Conservation (phyloP, 1,139 yeast genomes). For the Starmera stellimalicola region DNA sequence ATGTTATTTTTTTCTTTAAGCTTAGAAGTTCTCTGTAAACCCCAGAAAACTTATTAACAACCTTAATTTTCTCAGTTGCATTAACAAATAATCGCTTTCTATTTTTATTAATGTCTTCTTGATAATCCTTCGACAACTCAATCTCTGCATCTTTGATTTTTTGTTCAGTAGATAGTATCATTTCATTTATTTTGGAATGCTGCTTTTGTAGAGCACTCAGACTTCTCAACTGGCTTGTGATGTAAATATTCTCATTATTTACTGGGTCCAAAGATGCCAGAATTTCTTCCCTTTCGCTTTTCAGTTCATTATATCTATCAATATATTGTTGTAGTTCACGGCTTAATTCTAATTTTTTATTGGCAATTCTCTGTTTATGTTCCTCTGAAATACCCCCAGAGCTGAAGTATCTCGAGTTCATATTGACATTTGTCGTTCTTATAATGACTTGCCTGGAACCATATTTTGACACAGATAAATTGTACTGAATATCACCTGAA, state of each 20-base stretch:
- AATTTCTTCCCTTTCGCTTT: constrained; percentile 14
- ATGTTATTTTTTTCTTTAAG: constrained; percentile 16
- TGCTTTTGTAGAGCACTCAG: constrained; percentile 12
- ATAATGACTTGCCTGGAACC: constrained; percentile 43
- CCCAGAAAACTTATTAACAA: constrained; percentile 19
- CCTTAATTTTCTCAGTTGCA: constrained; percentile 11
- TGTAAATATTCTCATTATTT: constrained; percentile 9
- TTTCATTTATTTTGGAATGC: constrained; percentile 13
- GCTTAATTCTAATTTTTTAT: constrained; percentile 5
- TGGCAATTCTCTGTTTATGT: constrained; percentile 9
- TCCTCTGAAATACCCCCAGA: constrained; percentile 25
- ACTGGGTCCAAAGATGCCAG: constrained; percentile 11
- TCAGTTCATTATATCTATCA: constrained; percentile 17
- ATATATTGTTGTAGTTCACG: constrained; percentile 12
- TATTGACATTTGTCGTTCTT: constrained; percentile 11
- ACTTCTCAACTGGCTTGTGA: constrained; percentile 12
- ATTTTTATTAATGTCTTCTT: constrained; percentile 8
- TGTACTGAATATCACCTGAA: constrained; percentile 46
- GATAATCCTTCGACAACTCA: constrained; percentile 12
- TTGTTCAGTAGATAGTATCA: constrained; percentile 20
- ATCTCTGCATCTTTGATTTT: constrained; percentile 20
- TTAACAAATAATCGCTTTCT: constrained; percentile 14
- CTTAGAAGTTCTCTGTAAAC: constrained; percentile 9
- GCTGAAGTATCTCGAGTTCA: constrained; percentile 26
- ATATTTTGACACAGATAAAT: constrained; percentile 45